Evolutionary conservation across 257 asterid species (phyloP), one percentile per base, ranked within the genome.

Genomic region (Parsonsia alboflavescens): DNA sequence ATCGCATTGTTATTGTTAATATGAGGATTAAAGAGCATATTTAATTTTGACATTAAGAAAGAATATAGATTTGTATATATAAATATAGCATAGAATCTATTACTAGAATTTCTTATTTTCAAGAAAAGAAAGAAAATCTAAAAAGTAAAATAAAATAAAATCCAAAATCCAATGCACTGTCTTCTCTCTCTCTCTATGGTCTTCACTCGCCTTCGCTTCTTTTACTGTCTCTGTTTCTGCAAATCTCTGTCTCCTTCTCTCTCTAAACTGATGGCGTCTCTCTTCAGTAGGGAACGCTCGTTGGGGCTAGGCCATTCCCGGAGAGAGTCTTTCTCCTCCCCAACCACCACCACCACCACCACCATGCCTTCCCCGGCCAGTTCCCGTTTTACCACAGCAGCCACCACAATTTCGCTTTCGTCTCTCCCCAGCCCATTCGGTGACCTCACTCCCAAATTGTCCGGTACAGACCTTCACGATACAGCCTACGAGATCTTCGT

Each of bases 401-500:
- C 42, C 59, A 49, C 44, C 26, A 26, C 73, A 28, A 52, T 24
- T 54, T 48, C 64, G 7, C 42, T 70, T 59, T 50, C 74, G 3
- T 70, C 74, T 15, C 64, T 70, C 22, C 74, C 74, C 6, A 6
- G 21, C 21, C 74, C 74, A 70, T 70, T 70, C 11, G 74, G 74
- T 4, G 74, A 70, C 42, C 74, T 70, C 17, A 70, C 61, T 70
- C 49, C 74, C 15, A 70, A 4, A 2, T 28, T 70, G 0, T 70
- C 74, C 16, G 12, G 22, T 50, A 7, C 74, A 48, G 74, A 70
- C 74, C 63, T 70, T 4, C 74, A 44, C 45, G 74, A 70, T 50
- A 70, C 74, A 22, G 74, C 74, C 19, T 70, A 70, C 49, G 74
- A 70, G 74, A 70, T 70, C 74, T 70, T 70, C n/a, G 30, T 70